Base-by-base conservation (phyloP, 1,284 basidiomycete genomes). In the Naganishia sp. region DNA sequence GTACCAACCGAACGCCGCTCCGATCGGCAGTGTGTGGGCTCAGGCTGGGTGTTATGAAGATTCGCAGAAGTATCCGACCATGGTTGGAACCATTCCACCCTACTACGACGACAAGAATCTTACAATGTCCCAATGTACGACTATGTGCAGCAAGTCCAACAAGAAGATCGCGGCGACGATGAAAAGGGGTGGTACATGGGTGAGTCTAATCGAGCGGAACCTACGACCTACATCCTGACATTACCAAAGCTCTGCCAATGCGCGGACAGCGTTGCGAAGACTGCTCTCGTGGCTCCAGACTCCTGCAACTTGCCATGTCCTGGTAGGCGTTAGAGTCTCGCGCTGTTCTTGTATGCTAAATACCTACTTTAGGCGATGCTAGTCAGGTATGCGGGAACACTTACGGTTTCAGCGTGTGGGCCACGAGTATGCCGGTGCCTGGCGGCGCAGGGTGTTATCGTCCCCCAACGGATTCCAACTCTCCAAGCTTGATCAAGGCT, bases 331-430 rank as follows among this genome's bases (percentile, higher is more conserved):
- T 11, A 52, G 21, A 18, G 13, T 36, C 25, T 21, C 16, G 3
- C 4, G 4, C 3, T 21, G 10, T 1, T 18, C n/a, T 25, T 25
- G 2, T 23, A 28, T 10, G 39, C 23, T 50, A 15, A 52, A 10
- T 7, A 2, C 18, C 67, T 16, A 76, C 74, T 57, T 69, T 71
- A 11, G 77, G 75, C 25, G 71, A 75, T 63, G 50, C 69, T 6
- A 60, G 60, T 3, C 42, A 73, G 39, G 71, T 57, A 4, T 77
- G 76, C 55, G 76, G 76, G 49, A 70, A 70, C 53, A 53, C 74
- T 39, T 72, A 66, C 68, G 72, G 74, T 65, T 68, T 53, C 33
- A 28, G 10, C 23, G 46, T 48, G 21, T 50, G 49, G 11, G 46
- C 42, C 15, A 56, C 55, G 25, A 48, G 18, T 39, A 23, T 45